These are phyloP conservation scores for Nemania sp. DNA, from an alignment of 2,329 filamentous ascomycete species.

Conservation along the genomic window DNA sequence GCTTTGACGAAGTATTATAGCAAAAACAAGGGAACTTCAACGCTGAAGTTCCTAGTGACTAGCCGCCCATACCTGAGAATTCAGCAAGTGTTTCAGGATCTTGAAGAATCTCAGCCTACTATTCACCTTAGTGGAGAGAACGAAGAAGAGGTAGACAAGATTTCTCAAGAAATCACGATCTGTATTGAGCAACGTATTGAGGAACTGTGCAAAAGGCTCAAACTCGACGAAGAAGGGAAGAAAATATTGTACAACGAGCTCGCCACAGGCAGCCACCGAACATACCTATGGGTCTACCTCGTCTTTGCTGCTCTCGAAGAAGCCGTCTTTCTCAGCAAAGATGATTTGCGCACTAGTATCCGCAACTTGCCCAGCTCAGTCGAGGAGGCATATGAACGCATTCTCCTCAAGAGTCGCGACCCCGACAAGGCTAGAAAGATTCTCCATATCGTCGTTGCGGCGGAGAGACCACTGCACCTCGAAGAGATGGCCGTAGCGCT, in stretches of 20 bases:
- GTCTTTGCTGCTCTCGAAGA: conserved; percentile 29
- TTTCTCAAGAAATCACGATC: conserved; percentile 40
- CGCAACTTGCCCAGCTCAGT: conserved; percentile 34
- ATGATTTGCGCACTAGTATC: conserved; percentile 6
- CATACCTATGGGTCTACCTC: conserved; percentile 36
- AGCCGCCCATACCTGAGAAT: conserved; percentile 43
- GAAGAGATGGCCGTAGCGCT: conserved; percentile 42
- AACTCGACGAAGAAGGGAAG: conserved; percentile 8
- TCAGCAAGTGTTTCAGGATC: conserved; percentile 29
- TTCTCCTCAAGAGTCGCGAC: conserved; percentile 40
- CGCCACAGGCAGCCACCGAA: conserved; percentile 25
- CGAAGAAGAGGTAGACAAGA: conserved; percentile 33
- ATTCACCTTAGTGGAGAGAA: conserved; percentile 41
- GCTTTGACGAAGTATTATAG: conserved; percentile 37
- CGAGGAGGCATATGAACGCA: conserved; percentile 43
- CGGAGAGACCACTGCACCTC: conserved; percentile 40
- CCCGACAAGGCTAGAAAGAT: conserved; percentile 36
- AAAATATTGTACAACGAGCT: conserved; percentile 21
- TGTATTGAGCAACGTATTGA: conserved; percentile 35
- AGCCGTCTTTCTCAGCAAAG: not conserved
- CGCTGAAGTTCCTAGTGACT: conserved; percentile 47
- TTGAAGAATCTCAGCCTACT: conserved; percentile 29
- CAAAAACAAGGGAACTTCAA: conserved; percentile 6
- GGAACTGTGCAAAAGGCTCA: conserved; percentile 3
- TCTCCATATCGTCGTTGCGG: conserved; percentile 43